Evolutionary conservation across 305 asterid species (phyloP), one percentile per base, ranked within the genome.

Genomic region (Withania somnifera): DNA sequence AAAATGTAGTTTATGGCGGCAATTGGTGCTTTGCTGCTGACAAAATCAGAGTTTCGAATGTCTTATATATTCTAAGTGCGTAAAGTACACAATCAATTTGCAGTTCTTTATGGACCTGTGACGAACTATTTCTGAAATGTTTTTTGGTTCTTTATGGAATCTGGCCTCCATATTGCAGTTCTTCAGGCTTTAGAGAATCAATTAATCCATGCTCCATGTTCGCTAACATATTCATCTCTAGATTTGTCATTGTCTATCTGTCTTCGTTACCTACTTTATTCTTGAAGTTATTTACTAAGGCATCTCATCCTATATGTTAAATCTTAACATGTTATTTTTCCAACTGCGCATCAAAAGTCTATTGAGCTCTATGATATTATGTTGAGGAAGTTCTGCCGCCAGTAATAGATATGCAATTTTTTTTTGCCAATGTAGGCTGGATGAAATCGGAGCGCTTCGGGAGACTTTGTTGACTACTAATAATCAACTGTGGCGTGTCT

Each of bases 391-490:
- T 26, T 15, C 9, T 80, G 67, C 32, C 69, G 52, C 28, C 22
- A 26, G 22, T 71, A 45, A 34, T 47, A 36, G 47, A 8, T 57
- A 36, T 60, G n/a, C n/a, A 7, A 54, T 73, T 3, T 19, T 73
- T 3, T 19, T 17, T 79, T 71, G 58, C 47, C 52, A 63, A 52
- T 81, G 76, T 53, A 94, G 97, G 87, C 92, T 93, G 84, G 92
- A 90, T 66, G 71, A 88, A 66, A 84, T 90, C 92, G 97, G 98
- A 81, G 96, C 95, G 47, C 93, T 95, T 87, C 90, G 90, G 67
- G 83, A 85, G 84, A 89, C 89, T 73, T 87, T 91, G 85, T 75
- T 91, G 26, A 82, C 82, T 36, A 85, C 80, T 38, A 88, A 85
- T 84, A 90, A 88, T 81, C 95, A 93, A 51, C 26, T 86, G 19